Conservation (phyloP, 305 asterid genomes). For the Plantago coronopus region DNA sequence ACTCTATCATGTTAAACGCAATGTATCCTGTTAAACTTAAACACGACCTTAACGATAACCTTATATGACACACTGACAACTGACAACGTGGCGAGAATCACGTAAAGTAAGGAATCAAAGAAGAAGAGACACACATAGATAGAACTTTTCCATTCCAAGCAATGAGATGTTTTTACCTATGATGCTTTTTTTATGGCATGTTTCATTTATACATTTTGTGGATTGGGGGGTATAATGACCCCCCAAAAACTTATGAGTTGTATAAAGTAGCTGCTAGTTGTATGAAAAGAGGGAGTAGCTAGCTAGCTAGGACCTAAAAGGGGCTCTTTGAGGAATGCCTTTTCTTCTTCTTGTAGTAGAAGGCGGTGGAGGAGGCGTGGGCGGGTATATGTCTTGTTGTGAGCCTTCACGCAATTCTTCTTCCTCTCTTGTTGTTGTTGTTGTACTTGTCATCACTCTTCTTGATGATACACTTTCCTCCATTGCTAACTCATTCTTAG, state of each 20-base stretch:
- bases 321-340: conserved; percentile 95
- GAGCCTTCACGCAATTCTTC: conserved; percentile 78
- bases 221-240: conserved; percentile 35
- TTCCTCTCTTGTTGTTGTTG: conserved; percentile 21
- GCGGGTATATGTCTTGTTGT: conserved; percentile 82
- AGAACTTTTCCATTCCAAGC: conserved; percentile 15
- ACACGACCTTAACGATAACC: too few relatives aligned
- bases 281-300: neutral
- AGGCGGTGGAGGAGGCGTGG: conserved; percentile 84
- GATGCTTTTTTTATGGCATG: conserved; percentile 12
- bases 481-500: conserved; percentile 33
- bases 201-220: too few relatives aligned
- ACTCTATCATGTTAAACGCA: too few relatives aligned
- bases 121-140: too few relatives aligned
- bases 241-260: conserved; percentile 45
- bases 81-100: too few relatives aligned
- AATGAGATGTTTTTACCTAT: conserved; percentile 20
- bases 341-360: conserved; percentile 86
- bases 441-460: conserved; percentile 28
- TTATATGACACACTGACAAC: too few relatives aligned
- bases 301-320: conserved; percentile 55
- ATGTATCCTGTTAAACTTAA: too few relatives aligned
- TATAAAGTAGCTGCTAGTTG: conserved; percentile 29
- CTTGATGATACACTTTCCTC: conserved; percentile 48
- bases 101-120: too few relatives aligned